Evolutionary conservation across 352 stramenopile species (phyloP).

Genomic region (Phytophthora uliginosa): DNA sequence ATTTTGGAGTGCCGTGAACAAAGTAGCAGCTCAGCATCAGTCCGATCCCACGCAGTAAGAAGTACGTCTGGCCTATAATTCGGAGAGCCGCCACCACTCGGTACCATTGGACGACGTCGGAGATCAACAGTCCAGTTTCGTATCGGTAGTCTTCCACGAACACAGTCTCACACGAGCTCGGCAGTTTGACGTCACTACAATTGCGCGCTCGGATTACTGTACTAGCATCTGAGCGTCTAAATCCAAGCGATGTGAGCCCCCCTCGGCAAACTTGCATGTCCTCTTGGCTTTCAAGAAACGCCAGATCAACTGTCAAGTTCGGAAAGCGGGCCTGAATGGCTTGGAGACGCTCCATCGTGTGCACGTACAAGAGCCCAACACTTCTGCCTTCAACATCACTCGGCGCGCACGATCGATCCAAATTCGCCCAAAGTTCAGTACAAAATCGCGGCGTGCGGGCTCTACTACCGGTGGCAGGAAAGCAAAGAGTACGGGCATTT

Average conservation of each 20-base stretch:
- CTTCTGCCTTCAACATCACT: conserved; percentile 7
- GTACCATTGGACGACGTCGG: conserved; percentile 44
- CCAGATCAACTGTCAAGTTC: conserved; percentile 33
- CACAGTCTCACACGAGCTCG: conserved; percentile 38
- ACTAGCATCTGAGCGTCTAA: conserved; percentile 29
- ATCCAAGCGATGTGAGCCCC: conserved; percentile 23
- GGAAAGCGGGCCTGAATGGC: conserved; percentile 23
- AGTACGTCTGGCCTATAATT: conserved; percentile 48
- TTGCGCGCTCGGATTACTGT: conserved; percentile 33
- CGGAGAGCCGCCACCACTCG: conserved; percentile 34
- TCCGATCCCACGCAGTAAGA: conserved; percentile 37
- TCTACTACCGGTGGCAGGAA: conserved; percentile 5
- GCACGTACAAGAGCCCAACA: conserved; percentile 22
- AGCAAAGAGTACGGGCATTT: conserved; percentile 28
- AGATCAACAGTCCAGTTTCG: conserved; percentile 34
- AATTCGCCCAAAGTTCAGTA: conserved; percentile 37
- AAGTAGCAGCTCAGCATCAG: conserved; percentile 45
- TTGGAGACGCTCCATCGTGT: conserved; percentile 31
- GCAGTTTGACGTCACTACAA: conserved; percentile 14
- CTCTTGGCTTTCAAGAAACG: conserved; percentile 35
- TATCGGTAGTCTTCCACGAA: conserved; percentile 61
- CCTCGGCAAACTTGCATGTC: conserved; percentile 34
- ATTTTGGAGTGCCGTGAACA: conserved; percentile 15
- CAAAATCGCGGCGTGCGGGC: conserved; percentile 23
- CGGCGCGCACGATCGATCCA: conserved; percentile 27